Evolutionary conservation across 177 flowering plant genomes (phyloP).

Genomic region (Vitis hybrid): DNA sequence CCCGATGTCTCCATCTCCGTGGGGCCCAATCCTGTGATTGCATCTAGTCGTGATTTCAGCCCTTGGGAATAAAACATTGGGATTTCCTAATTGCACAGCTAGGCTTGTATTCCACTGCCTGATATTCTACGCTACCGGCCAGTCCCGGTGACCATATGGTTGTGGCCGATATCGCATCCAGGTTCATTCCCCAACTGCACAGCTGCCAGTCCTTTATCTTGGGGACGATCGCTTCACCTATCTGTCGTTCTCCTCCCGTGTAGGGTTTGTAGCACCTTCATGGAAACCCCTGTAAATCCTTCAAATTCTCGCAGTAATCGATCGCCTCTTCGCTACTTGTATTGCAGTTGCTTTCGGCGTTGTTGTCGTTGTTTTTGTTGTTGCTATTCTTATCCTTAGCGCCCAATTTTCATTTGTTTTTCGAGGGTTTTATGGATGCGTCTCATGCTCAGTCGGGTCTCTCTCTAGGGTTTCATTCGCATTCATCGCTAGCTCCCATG

Average conservation of each 20-base stretch:
- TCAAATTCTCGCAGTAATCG: constrained; percentile 1
- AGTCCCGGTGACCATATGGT: constrained; percentile 6
- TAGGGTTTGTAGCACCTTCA: constrained; percentile 15
- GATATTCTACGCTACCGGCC: constrained; percentile 5
- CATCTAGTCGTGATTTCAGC: no score
- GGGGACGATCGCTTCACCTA: not conserved
- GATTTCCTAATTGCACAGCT: not conserved
- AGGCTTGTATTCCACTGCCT: no score
- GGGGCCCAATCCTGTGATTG: no score
- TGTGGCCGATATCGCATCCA: constrained; percentile 8
- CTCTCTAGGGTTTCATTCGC: constrained; percentile 45
- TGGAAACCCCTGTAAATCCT: constrained; percentile 25
- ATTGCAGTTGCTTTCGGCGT: constrained; percentile 28
- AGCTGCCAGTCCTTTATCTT: not conserved
- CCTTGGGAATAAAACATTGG: no score
- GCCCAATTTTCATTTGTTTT: not conserved
- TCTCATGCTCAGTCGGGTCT: constrained; percentile 39
- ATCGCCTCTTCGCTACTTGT: constrained; percentile 17
- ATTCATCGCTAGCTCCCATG: constrained; percentile 17
- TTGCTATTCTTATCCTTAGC: constrained; percentile 25
- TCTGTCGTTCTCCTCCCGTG: not conserved
- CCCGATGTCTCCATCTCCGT: no score
- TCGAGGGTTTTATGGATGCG: constrained; percentile 33
- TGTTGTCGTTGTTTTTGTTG: constrained; percentile 47
- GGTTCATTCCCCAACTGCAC: constrained; percentile 12